Base-by-base conservation (phyloP, 192 early-diverging fungal genomes). In the Linnemannia hyalina region DNA sequence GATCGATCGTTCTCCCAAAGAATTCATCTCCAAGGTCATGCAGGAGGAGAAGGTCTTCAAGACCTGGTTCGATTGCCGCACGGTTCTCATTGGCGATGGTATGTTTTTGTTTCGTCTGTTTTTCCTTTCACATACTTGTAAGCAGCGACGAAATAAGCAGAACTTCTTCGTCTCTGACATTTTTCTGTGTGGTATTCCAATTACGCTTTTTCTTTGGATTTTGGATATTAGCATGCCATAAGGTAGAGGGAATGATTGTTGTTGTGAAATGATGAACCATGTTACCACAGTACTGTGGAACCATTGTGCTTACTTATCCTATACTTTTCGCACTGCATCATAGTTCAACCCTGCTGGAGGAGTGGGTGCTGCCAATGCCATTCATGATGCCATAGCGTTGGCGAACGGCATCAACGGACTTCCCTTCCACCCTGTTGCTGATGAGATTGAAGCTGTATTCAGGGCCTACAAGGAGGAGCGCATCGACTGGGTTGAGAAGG, bases 11-110 rank as follows among this genome's bases (percentile, higher is more conserved):
- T 71, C 82, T 0, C 68, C 77, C 1, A 32, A 57, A 22, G 23
- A n/a, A 0, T 22, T n/a, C 0, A 77, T 75, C 32, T 75, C 82
- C 40, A 84, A 79, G 23, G 82, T 79, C 16, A 75, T 70, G 77
- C 20, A 72, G 6, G 82, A 84, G 6, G 82, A 84, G 23, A 79
- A 84, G 42, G 77, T 84, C 11, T 84, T 84, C 70, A 29, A 70
- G 2, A 84, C 82, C 4, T 84, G 82, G 82, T 69, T 76, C 40
- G 7, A 35, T 52, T 72, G 72, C 6, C 76, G 82, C 0, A 78
- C 72, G 0, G 75, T 77, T 9, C 73, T 84, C 0, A 18, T 84
- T 3, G 82, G 82, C 0, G 77, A 84, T 76, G 82, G 82, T 83
- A 74, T 74, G 47, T 5, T 20, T 20, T 1, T 18, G 0, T 49